These are phyloP conservation scores for Amylocystis lapponica DNA, from an alignment of 768 basidiomycete species.

Conservation along the genomic window DNA sequence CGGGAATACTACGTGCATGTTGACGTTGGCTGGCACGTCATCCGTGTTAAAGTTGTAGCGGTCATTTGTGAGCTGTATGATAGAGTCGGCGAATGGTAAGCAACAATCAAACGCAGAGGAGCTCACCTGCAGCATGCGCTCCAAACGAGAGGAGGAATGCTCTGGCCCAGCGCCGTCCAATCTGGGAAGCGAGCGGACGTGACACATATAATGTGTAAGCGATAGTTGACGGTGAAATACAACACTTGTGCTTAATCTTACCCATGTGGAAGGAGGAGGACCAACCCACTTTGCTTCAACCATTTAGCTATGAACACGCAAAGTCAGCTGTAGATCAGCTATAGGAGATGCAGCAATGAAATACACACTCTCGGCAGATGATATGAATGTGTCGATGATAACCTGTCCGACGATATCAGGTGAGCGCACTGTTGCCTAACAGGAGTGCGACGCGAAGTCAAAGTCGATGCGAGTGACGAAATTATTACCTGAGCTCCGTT, in stretches of 20 bases:
- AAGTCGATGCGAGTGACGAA: neutral
- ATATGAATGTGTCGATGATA: slow-evolving; percentile 85
- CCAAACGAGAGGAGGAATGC: slow-evolving; percentile 84
- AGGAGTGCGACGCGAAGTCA: neutral
- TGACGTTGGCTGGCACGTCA: slow-evolving; percentile 45
- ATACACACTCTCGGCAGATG: slow-evolving; percentile 76
- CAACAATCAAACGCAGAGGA: neutral
- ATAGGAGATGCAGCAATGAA: neutral
- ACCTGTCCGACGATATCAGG: slow-evolving; percentile 37
- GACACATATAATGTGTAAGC: no score
- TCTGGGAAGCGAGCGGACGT: no score
- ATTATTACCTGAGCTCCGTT: slow-evolving; percentile 76
- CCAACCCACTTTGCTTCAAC: slow-evolving; percentile 86
- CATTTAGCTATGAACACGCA: slow-evolving; percentile 65
- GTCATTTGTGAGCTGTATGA: slow-evolving; percentile 72
- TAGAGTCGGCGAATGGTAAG: slow-evolving; percentile 1
- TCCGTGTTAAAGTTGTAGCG: slow-evolving; percentile 34
- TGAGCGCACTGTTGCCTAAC: neutral
- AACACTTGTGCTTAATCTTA: slow-evolving; percentile 3
- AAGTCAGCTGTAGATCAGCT: neutral
- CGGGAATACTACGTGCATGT: slow-evolving; percentile 81
- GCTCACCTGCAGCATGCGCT: slow-evolving; percentile 82
- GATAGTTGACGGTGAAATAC: neutral
- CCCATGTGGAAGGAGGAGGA: slow-evolving; percentile 84
- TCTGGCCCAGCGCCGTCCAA: slow-evolving; percentile 92